Evolutionary conservation across 2,329 filamentous ascomycete species (phyloP), one percentile per base, ranked within the genome.

Genomic region (Cadophora gregata): DNA sequence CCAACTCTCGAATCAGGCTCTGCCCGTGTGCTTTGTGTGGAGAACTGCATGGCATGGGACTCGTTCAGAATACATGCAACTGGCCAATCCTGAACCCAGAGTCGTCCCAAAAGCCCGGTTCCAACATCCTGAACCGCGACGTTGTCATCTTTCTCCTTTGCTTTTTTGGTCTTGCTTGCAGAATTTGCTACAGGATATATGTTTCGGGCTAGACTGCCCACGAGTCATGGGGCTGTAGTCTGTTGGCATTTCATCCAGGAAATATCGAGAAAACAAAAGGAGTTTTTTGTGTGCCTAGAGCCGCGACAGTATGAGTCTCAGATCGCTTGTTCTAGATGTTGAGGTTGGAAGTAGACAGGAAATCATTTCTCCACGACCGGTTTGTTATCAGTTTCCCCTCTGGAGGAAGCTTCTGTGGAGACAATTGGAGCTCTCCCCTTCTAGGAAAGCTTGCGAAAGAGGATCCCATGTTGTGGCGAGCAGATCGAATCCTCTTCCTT

Each of bases 381-480:
- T 24, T 33, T 56, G 29, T 36, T 56, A 56, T 56, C 51, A 56
- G 27, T 56, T 33, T 19, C 51, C 51, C 29, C 51, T 36, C 9
- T 9, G 21, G 29, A 36, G 29, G 51, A 56, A 56, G 51, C 51
- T 56, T 56, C 51, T 33, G 29, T 56, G 51, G 29, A 56, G 27
- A 36, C 27, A 24, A 3, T 21, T 56, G 29, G 51, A 56, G 29
- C 29, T 56, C 27, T 56, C 51, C 19, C 29, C 10, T 56, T 56
- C 19, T 21, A 14, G 51, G 6, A 24, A 31, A 56, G 51, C 51
- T 56, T 56, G 51, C 51, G 51, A 56, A 21, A 36, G 27, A 36
- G 27, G 29, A 24, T 21, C n/a, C n/a, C 16, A 36, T 14, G 6
- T 9, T 14, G 16, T 9, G 21, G 5, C 33, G 4, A 38, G 33